Evolutionary conservation across 139 green algal genomes (phyloP).

Genomic region (Chlorella vulgaris): DNA sequence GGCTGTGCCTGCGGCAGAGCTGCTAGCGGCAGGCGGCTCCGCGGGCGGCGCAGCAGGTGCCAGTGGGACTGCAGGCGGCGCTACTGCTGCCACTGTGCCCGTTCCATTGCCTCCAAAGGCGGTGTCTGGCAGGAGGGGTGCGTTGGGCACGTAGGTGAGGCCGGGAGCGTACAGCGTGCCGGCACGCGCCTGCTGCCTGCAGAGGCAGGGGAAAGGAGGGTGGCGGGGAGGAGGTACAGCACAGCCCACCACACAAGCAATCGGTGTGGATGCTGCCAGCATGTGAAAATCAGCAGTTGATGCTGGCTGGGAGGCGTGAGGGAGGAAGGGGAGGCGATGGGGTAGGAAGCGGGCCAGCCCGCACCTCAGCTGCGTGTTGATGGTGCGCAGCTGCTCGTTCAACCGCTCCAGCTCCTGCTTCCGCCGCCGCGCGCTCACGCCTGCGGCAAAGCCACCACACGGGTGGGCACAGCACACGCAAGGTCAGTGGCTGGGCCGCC

Average conservation of each 20-base stretch:
- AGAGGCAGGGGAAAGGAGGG: neutral
- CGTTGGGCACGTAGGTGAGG: conserved; percentile 66
- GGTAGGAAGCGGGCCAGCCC: neutral
- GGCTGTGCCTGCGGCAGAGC: neutral
- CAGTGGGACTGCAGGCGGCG: too few relatives aligned
- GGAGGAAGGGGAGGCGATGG: neutral
- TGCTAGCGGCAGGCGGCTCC: neutral
- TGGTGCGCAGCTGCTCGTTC: conserved; percentile 91
- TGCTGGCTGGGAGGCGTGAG: too few relatives aligned
- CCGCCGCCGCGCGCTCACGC: conserved; percentile 75
- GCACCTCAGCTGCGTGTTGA: conserved; percentile 83
- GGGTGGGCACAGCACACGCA: neutral
- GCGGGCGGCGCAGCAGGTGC: neutral
- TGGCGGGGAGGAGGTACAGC: neutral
- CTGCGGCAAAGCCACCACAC: too few relatives aligned
- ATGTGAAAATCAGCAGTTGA: too few relatives aligned
- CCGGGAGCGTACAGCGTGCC: conserved; percentile 88
- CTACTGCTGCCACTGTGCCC: neutral
- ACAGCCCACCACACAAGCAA: neutral
- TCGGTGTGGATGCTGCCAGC: too few relatives aligned
- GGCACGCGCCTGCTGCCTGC: conserved; percentile 82
- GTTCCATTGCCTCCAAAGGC: neutral
- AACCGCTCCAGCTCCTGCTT: conserved; percentile 90
- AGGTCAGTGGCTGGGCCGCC: too few relatives aligned
- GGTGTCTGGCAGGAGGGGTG: neutral